Base-by-base conservation (phyloP, 1,139 yeast species). In the Debaryomycetaceae sp. region DNA sequence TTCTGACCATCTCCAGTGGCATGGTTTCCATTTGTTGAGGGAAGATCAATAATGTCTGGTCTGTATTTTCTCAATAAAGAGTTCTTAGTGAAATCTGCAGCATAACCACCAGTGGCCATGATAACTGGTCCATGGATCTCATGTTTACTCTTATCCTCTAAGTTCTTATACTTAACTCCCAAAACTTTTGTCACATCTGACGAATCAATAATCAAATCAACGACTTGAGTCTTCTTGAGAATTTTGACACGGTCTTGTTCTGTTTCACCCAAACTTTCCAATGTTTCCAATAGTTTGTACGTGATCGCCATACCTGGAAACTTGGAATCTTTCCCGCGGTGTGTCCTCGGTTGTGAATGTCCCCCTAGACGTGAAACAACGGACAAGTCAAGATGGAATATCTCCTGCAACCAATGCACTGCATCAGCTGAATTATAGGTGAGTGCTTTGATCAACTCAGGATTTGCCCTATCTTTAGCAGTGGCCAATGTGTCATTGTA, bases 221-320 rank as follows among this genome's bases (percentile, higher is more conserved):
- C 65, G 30, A 84, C 80, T 45, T 79, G 83, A 17, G 79, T 63
- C 40, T 79, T 75, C 43, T 79, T 70, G 44, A 72, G 58, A 36
- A 84, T 71, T 36, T 62, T 60, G 7, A 82, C 78, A 30, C 83
- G 59, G 4, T 68, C 59, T 1, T 87, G 84, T 40, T 74, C 70
- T 3, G 59, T 53, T 34, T 70, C 73, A 6, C 79, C 72, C 43
- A 75, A 54, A 24, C 63, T 61, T 46, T 81, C 81, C 38, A 83
- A 61, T 28, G 70, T 70, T 44, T 78, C 79, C 45, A 81, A 67
- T 40, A 86, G 62, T 24, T 78, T 73, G 48, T 81, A 79, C 7
- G 89, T 79, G 41, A 86, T 83, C 31, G 87, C 88, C 78, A 81
- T 81, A 0, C 95, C 94, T 2, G 94, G 91, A 44, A 77, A 75